Evolutionary conservation across 345 rosid genomes (phyloP), one percentile per base, ranked within the genome.

Genomic region (Populus tremula): DNA sequence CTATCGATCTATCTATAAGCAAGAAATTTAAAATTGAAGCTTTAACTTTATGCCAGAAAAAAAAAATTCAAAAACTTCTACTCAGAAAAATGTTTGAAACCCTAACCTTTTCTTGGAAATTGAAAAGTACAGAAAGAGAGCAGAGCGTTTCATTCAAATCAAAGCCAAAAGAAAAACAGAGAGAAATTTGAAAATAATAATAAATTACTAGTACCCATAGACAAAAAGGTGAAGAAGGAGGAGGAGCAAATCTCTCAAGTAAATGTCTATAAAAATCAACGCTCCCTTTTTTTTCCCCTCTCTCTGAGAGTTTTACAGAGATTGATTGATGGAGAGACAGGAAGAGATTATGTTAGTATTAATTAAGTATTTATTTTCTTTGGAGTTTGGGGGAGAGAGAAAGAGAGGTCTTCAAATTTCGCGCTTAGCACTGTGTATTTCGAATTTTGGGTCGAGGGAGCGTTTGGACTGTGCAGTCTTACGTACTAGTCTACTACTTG

Each of bases 401-500:
- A 2, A 29, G 56, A 13, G 5, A 5, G 18, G 29, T 45, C 82
- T 84, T 89, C 53, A 84, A 79, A 85, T 87, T 89, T 89, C 87
- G 92, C 92, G 92, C 92, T 81, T 79, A 62, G 50, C 25, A 35
- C 65, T 36, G 53, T 20, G 33, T 76, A 41, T 89, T 88, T 86
- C 82, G 82, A 86, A 83, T 67, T 83, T 77, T 27, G 68, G 56
- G 68, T 69, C 61, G 81, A 76, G 33, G 33, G 33, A 8, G 29
- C 35, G 68, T 47, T 47, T 47, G 33, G 13, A 16, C 36, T 29
- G 12, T 0, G 31, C 35, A 12, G 3, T 27, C 17, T 64, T 61
- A 66, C 78, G 75, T 74, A 64, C 65, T 41, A 10, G 45, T 41
- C 45, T 41, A 41, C 45, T 9, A 41, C 45, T 41, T 41, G 45